Base-by-base conservation (phyloP, 805 yeast species). In the Metschnikowia amazonensis region DNA sequence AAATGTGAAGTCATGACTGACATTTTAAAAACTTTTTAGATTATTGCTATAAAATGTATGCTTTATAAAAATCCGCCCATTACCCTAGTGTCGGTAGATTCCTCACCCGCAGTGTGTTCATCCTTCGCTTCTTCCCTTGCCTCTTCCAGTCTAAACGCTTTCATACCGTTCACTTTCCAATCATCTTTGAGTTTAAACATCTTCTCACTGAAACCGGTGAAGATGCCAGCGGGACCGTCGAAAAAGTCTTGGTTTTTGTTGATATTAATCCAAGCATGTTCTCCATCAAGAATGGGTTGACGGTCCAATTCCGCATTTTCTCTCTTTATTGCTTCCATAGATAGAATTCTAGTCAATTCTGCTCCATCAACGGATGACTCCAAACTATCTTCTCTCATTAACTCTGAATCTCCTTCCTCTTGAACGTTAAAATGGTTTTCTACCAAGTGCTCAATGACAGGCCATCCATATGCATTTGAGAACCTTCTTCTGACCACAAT, bases 381-480 rank as follows among this genome's bases (percentile, higher is more conserved):
- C 10, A 48, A 25, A 30, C 48, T 48, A 27, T 52, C 53, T 13
- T 50, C 53, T 21, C 30, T 40, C 14, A 24, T 21, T n/a, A 42
- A 16, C 3, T 18, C n/a, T 5, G 28, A 39, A 14, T n/a, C 48
- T 54, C 56, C 27, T 41, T 45, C 53, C 2, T 43, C 50, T 6
- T 47, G 54, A 8, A 36, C 47, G 1, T 43, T 58, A 61, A 86
- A 86, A 66, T 86, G 94, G 44, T 79, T 76, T 13, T 77, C 70
- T 1, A 85, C 86, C 53, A 90, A 57, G 63, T 92, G 96, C 36
- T 83, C 84, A n/a, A 92, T 74, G 0, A 89, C 96, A 1, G 86
- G 88, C 94, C 97, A 89, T 1, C 99, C 99, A 65, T 84, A 90
- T 0, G 97, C 94, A 65, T 92, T 92, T 5, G 95, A 84, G 70